Evolutionary conservation across 371 early-diverging fungal species (phyloP).

Genomic region (Dichotomocladium elegans): DNA sequence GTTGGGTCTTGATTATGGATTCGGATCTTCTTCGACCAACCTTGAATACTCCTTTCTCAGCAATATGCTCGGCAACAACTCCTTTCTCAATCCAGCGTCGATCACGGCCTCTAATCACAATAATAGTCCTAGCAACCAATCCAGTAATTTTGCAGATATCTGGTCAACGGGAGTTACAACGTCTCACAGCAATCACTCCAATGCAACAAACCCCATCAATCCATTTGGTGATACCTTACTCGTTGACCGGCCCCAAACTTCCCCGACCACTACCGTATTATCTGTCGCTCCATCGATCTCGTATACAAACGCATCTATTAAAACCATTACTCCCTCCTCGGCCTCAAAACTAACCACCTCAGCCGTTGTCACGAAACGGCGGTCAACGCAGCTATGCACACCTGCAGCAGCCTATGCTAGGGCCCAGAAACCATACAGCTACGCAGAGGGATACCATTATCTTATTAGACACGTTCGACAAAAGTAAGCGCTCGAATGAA

Average conservation of each 20-base stretch:
- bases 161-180: background rate
- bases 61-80: conserved; percentile 71
- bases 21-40: conserved; percentile 82
- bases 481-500: conserved; percentile 38
- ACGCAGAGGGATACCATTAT: conserved; percentile 88
- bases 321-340: background rate
- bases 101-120: too few relatives aligned
- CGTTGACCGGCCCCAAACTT: background rate
- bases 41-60: conserved; percentile 86
- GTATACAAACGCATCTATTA: too few relatives aligned
- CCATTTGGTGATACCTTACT: background rate
- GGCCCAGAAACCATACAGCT: conserved; percentile 69
- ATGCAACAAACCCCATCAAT: background rate
- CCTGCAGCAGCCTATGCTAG: conserved; percentile 17
- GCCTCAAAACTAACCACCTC: background rate
- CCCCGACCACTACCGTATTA: background rate
- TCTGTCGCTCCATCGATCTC: too few relatives aligned
- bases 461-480: conserved; percentile 70
- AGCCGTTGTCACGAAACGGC: background rate
- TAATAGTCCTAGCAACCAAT: background rate
- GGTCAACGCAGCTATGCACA: conserved; percentile 3
- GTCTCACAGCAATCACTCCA: background rate
- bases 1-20: conserved; percentile 39
- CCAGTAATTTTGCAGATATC: too few relatives aligned
- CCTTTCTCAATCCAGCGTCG: conserved; percentile 10